Conservation (phyloP, 163 green algal species). For the Coccomyxa subellipsoidea region DNA sequence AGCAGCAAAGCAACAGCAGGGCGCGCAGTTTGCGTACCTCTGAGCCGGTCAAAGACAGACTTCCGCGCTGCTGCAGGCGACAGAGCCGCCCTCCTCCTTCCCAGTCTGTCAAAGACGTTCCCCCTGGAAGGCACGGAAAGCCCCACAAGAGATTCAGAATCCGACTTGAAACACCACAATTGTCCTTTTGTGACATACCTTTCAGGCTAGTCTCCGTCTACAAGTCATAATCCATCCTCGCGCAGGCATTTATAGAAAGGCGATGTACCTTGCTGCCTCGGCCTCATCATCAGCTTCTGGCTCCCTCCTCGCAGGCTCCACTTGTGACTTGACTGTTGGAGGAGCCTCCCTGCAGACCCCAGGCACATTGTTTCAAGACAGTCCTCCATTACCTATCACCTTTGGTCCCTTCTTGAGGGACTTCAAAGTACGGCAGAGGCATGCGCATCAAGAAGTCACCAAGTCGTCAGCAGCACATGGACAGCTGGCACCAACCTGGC, state of each 20-base stretch:
- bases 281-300: background rate
- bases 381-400: too few relatives aligned
- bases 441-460: too few relatives aligned
- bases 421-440: too few relatives aligned
- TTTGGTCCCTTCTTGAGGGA: background rate
- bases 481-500: too few relatives aligned
- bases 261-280: background rate
- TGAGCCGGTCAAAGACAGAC: background rate
- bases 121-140: background rate
- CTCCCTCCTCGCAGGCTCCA: background rate
- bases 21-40: slow-evolving; percentile 2
- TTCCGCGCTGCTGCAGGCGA: slow-evolving; percentile 1
- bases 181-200: too few relatives aligned
- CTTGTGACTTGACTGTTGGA: background rate
- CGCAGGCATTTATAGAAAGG: background rate
- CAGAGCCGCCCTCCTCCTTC: background rate
- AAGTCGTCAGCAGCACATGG: too few relatives aligned
- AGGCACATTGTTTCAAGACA: background rate
- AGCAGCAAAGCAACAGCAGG: background rate
- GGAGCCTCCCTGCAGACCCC: background rate
- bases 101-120: background rate
- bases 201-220: too few relatives aligned
- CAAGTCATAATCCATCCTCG: too few relatives aligned
- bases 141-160: too few relatives aligned
- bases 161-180: too few relatives aligned